Base-by-base conservation (phyloP, 345 rosid species). In the Euclidium syriacum region DNA sequence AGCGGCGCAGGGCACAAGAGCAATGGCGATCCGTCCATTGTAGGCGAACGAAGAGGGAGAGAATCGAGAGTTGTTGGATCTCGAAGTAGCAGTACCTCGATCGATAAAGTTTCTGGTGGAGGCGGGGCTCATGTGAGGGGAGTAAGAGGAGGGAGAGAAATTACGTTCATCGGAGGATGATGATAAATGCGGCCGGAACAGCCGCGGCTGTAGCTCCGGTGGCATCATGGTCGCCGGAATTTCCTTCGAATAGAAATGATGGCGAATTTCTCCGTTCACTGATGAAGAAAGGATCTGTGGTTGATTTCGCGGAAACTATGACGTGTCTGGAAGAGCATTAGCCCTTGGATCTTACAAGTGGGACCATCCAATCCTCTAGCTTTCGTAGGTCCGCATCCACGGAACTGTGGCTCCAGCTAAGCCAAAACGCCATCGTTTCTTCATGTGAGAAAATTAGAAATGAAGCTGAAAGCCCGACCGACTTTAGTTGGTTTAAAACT, bases 171-270 rank as follows among this genome's bases (percentile, higher is more conserved):
- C 68, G 40, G 71, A 29, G 62, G 81, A 71, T 19, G 88, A 29
- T 7, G 88, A 22, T 53, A 79, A 85, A 79, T 85, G 85, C 10
- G 97, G 92, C 44, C 92, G 95, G 82, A 82, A 85, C 65, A 86
- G 77, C 76, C 95, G 88, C 11, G 97, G 26, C 65, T 90, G 90
- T 48, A 90, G 82, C 83, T 85, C 95, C 90, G 90, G 87, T 81
- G 97, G 90, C 63, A 90, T 71, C 97, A 90, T 90, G 65, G 63
- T 83, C 79, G 74, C 79, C 82, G 81, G 79, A 44, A 72, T 19
- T 30, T 43, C 17, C 18, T 46, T 53, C 7, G 47, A 34, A 10
- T 50, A 12, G 65, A 19, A 56, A 58, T 2, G 52, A 36, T 25
- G 65, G 30, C 32, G 17, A 24, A 7, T 46, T 4, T 55, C 63